Percentiles rank a stretch among this genome's conserved stretches.
Conservation (phyloP, 306 rosid genomes). For the Quillaja saponaria region DNA sequence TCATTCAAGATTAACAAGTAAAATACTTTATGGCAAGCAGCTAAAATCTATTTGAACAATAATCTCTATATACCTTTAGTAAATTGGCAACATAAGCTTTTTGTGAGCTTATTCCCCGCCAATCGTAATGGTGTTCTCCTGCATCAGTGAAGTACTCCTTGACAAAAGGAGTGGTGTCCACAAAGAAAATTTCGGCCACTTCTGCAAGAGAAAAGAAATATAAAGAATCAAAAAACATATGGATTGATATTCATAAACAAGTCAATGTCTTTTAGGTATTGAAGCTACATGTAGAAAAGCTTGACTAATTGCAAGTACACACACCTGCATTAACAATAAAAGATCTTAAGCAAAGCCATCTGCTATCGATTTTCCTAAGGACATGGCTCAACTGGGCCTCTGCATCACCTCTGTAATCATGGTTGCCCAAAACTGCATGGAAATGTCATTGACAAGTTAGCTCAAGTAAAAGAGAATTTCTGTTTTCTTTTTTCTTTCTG, state of each 20-base stretch:
- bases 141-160: constrained; percentile 39
- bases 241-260: neutral
- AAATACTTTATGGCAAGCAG: no score
- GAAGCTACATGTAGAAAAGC: neutral
- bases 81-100: constrained; percentile 39
- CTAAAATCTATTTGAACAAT: neutral
- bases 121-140: constrained; percentile 41
- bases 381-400: constrained; percentile 48
- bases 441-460: constrained; percentile 11
- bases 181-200: constrained; percentile 50
- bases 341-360: constrained; percentile 60
- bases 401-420: constrained; percentile 60
- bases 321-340: constrained; percentile 52
- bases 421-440: constrained; percentile 59
- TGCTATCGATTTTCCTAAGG: constrained; percentile 46
- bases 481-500: neutral
- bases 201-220: constrained; percentile 29
- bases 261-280: neutral
- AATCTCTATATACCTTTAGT: constrained; percentile 35
- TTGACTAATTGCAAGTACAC: constrained; percentile 2
- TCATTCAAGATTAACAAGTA: no score
- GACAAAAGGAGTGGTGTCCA: constrained; percentile 61
- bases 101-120: constrained; percentile 42
- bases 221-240: neutral
- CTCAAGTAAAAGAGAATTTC: neutral